Conservation (phyloP, 805 yeast species). For the Saccharomycopsis javanensis region DNA sequence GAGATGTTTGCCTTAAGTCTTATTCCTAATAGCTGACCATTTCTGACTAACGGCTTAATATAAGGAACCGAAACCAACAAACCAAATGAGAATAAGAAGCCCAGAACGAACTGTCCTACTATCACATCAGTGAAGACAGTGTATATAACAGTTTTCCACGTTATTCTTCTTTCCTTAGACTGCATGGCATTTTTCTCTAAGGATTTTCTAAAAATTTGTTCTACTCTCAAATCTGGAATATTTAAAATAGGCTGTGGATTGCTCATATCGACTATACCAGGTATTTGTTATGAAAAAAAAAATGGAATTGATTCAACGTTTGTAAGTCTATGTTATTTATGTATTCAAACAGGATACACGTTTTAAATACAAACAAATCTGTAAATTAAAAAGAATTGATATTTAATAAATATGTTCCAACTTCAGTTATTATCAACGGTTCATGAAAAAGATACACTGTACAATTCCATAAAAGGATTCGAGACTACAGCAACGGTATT, state of each 20-base stretch:
- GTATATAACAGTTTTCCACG: conserved; percentile 37
- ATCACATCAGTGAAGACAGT: conserved; percentile 45
- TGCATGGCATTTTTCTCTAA: conserved; percentile 18
- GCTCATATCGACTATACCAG: too few species aligned
- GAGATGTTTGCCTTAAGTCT: neutral
- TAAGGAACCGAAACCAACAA: conserved; percentile 15
- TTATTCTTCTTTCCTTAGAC: conserved; percentile 22
- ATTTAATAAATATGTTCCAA: too few species aligned
- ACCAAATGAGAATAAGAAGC: conserved; percentile 28
- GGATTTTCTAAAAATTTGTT: conserved; percentile 44
- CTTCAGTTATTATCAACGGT: too few species aligned
- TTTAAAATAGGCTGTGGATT: conserved; percentile 18
- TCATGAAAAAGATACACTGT: too few species aligned
- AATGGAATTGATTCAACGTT: too few species aligned
- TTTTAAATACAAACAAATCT: too few species aligned
- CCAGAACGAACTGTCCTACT: conserved; percentile 48
- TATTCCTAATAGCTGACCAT: conserved; percentile 14
- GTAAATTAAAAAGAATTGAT: too few species aligned
- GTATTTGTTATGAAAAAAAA: too few species aligned
- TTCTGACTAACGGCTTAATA: conserved; percentile 2
- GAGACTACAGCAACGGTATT: too few species aligned
- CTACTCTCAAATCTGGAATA: conserved; percentile 61
- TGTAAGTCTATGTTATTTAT: too few species aligned
- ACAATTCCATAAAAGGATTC: too few species aligned
- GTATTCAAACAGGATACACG: too few species aligned